phyloP scores from a whole-genome alignment of 2,329 filamentous ascomycete species.

The Gnomoniopsis smithogilvyi region DNA sequence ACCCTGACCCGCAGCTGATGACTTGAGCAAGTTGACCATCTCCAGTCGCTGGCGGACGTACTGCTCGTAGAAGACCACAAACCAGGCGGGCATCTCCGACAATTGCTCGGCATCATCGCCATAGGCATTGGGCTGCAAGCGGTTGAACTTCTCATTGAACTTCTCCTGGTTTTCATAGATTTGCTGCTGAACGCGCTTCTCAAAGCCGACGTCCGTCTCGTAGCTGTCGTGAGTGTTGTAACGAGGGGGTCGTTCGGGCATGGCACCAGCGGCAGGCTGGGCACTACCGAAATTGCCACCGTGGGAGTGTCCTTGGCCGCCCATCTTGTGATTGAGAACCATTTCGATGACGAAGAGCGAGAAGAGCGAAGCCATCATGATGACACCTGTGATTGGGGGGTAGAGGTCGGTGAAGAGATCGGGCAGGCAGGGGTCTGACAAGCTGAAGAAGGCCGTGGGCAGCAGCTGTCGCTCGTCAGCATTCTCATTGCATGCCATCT shows the following conservation, averaged over 20 bases:
- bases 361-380: constrained; percentile 63
- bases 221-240: constrained; percentile 27
- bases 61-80: constrained; percentile 61
- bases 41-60: constrained; percentile 59
- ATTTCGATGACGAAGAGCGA: constrained; percentile 60
- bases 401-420: constrained; percentile 58
- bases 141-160: constrained; percentile 10
- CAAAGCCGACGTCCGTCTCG: constrained; percentile 30
- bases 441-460: constrained; percentile 55
- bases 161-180: constrained; percentile 15
- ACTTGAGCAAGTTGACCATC: constrained; percentile 51
- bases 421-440: constrained; percentile 53
- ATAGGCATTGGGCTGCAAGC: constrained; percentile 20
- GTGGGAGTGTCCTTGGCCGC: constrained; percentile 49
- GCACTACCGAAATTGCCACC: constrained; percentile 50
- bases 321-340: constrained; percentile 57
- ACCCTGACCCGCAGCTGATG: constrained; percentile 22
- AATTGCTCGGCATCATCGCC: constrained; percentile 26
- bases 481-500: background rate
- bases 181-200: constrained; percentile 16
- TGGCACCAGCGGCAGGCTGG: constrained; percentile 14
- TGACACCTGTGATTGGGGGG: constrained; percentile 59
- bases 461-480: constrained; percentile 39
- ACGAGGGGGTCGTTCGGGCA: constrained; percentile 29
- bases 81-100: constrained; percentile 58